A percentile compares a stretch with the other conserved stretches of the same genome.
These are phyloP conservation scores for Hyaloperonospora arabidopsidis DNA, from an alignment of 352 stramenopile genomes.

Conservation along the genomic window DNA sequence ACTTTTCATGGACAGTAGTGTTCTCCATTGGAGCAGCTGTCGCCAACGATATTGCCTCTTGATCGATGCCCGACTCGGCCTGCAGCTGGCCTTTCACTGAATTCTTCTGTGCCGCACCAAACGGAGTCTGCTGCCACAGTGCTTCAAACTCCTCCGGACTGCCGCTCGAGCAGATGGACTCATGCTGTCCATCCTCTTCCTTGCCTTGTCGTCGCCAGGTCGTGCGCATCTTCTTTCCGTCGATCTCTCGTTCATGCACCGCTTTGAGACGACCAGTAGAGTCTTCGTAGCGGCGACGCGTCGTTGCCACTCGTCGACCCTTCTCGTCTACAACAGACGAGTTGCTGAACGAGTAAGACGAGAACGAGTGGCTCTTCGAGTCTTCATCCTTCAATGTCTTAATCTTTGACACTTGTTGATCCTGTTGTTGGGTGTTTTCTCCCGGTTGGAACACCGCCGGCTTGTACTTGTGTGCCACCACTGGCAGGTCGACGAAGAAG, in stretches of 20 bases:
- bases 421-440: too few species aligned
- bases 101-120: constrained; percentile 34
- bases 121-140: constrained; percentile 40
- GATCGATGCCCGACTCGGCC: constrained; percentile 5
- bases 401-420: too few species aligned
- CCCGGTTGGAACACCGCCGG: neutral
- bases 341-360: constrained; percentile 39
- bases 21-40: neutral
- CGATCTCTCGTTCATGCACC: constrained; percentile 55
- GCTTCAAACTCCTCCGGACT: constrained; percentile 44
- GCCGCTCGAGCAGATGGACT: constrained; percentile 35
- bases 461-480: constrained; percentile 5
- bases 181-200: constrained; percentile 50
- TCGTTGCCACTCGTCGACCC: constrained; percentile 24
- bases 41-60: constrained; percentile 1
- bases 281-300: constrained; percentile 24
- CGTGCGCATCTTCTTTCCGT: constrained; percentile 52
- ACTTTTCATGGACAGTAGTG: neutral
- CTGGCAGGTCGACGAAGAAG: constrained; percentile 13
- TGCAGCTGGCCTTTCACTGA: constrained; percentile 10
- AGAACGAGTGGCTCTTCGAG: too few species aligned
- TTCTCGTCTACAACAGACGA: constrained; percentile 29
- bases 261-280: constrained; percentile 64
- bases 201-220: constrained; percentile 34
- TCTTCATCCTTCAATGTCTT: too few species aligned